These are phyloP conservation scores for Teratosphaeria zuluensis DNA, from an alignment of 2,329 filamentous ascomycete genomes.

Conservation along the genomic window DNA sequence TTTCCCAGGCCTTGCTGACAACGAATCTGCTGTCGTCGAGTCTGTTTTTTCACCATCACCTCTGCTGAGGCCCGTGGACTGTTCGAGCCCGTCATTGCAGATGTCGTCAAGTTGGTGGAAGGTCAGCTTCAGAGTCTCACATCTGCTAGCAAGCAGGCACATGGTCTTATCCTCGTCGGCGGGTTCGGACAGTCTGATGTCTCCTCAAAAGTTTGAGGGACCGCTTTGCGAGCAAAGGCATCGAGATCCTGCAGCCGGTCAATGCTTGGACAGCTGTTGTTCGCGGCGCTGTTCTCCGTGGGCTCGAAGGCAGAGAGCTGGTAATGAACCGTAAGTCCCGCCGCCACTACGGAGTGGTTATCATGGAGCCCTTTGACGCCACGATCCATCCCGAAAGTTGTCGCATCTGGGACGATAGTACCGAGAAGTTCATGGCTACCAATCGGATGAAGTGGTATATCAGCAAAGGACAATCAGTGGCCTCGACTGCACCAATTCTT, in stretches of 20 bases:
- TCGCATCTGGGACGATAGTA: constrained; percentile 64
- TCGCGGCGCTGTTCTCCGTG: constrained; percentile 61
- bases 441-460: constrained; percentile 79
- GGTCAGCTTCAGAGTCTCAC: constrained; percentile 31
- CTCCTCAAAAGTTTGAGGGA: constrained; percentile 58
- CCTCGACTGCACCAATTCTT: constrained; percentile 58
- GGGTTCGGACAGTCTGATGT: constrained; percentile 66
- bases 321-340: constrained; percentile 62
- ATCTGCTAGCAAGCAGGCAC: constrained; percentile 27
- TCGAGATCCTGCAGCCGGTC: constrained; percentile 71
- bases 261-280: constrained; percentile 74
- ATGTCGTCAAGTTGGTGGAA: constrained; percentile 42
- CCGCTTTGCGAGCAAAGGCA: constrained; percentile 51
- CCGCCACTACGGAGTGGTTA: constrained; percentile 68
- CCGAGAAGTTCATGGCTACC: constrained; percentile 70
- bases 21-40: constrained; percentile 62
- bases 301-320: constrained; percentile 63
- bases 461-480: constrained; percentile 64
- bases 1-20: constrained; percentile 63
- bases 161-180: constrained; percentile 65
- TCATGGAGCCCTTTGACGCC: constrained; percentile 62
- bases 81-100: constrained; percentile 55
- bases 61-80: constrained; percentile 56
- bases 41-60: constrained; percentile 62
- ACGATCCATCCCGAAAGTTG: constrained; percentile 60